phyloP scores from a whole-genome alignment of 2,329 filamentous ascomycete species.

The Ceratocystis papillata region DNA sequence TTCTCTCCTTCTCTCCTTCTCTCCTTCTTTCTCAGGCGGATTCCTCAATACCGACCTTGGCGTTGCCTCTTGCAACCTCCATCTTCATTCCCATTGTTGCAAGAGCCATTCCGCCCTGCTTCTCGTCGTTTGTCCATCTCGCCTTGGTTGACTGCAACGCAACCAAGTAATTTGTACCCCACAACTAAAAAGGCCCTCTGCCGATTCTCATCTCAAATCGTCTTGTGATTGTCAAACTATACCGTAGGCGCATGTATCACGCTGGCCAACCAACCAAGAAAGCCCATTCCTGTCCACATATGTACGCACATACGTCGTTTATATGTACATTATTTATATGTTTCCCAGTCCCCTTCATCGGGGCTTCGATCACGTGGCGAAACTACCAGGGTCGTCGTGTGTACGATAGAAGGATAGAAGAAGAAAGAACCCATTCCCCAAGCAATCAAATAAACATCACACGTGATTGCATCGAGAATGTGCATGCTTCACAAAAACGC shows the following conservation, averaged over 20 bases:
- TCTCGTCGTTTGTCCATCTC: not conserved
- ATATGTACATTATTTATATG: not conserved
- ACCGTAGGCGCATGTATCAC: not conserved
- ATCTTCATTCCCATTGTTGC: not conserved
- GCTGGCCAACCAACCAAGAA: not conserved
- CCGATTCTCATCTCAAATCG: slow-evolving; percentile 10
- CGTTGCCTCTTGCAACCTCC: not conserved
- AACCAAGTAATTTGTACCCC: not conserved
- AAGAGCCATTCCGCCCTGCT: not conserved
- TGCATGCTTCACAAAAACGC: not conserved
- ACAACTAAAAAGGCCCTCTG: not conserved
- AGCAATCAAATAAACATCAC: not conserved
- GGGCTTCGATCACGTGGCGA: not conserved
- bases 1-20: too few species aligned
- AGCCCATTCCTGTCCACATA: too few species aligned
- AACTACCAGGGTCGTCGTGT: not conserved
- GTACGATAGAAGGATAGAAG: not conserved
- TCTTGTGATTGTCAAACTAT: slow-evolving; percentile 10
- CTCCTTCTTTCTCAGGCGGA: not conserved
- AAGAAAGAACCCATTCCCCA: not conserved
- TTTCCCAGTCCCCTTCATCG: not conserved
- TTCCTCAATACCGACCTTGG: not conserved
- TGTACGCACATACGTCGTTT: not conserved
- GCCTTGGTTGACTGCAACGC: not conserved
- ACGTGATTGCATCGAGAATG: not conserved